Conservation (phyloP, 306 rosid genomes). For the Luffa aegyptiaca region DNA sequence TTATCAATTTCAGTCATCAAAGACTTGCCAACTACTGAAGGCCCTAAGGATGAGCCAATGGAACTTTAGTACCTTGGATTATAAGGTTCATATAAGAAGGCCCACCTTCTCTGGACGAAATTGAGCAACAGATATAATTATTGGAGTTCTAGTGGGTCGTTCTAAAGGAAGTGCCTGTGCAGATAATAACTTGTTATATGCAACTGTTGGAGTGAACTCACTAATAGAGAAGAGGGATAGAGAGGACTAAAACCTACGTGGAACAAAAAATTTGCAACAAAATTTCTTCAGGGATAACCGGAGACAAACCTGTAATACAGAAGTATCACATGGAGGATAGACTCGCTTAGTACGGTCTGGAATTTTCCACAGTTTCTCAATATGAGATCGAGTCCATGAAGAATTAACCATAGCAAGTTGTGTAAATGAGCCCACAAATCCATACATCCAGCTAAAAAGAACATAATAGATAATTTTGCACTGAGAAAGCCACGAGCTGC, state of each 20-base stretch:
- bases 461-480: slow-evolving; percentile 71
- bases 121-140: slow-evolving; percentile 85
- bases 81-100: slow-evolving; percentile 32
- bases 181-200: neutral
- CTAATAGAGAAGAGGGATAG: neutral
- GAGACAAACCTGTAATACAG: slow-evolving; percentile 70
- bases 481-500: slow-evolving; percentile 73
- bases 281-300: slow-evolving; percentile 10
- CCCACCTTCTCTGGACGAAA: slow-evolving; percentile 98
- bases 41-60: slow-evolving; percentile 31
- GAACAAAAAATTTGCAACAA: neutral
- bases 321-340: slow-evolving; percentile 92
- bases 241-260: neutral
- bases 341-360: slow-evolving; percentile 64
- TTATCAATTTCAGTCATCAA: slow-evolving; percentile 18
- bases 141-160: slow-evolving; percentile 39
- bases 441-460: slow-evolving; percentile 70
- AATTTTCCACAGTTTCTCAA: slow-evolving; percentile 71
- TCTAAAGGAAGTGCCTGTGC: slow-evolving; percentile 85
- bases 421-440: slow-evolving; percentile 72
- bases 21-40: slow-evolving; percentile 18
- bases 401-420: slow-evolving; percentile 96
- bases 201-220: neutral
- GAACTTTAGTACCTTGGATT: slow-evolving; percentile 31
- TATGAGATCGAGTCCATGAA: slow-evolving; percentile 86